phyloP scores from a whole-genome alignment of 2,329 filamentous ascomycete species.

The Pyrenochaeta sp. region DNA sequence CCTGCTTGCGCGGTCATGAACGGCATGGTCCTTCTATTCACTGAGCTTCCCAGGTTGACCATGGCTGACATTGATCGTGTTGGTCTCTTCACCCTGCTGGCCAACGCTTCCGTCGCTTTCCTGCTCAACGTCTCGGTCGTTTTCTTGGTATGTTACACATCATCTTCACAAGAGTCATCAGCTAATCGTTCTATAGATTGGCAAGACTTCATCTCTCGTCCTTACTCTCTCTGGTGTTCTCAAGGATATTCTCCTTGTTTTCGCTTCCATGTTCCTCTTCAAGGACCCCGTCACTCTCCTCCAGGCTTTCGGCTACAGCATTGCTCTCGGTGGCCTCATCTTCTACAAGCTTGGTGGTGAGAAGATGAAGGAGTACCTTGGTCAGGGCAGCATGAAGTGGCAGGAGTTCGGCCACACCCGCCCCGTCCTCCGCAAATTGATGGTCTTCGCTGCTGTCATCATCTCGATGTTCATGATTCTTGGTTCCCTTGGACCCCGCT shows the following conservation, averaged over 20 bases:
- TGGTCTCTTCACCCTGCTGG: conserved; percentile 73
- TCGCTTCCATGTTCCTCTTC: conserved; percentile 83
- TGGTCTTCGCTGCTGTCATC: conserved; percentile 70
- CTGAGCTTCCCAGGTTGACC: conserved; percentile 74
- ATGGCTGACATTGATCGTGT: conserved; percentile 76
- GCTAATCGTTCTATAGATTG: conserved; percentile 65
- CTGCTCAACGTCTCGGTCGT: conserved; percentile 85
- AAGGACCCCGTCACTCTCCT: conserved; percentile 75
- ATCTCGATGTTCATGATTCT: conserved; percentile 75
- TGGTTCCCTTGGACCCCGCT: conserved; percentile 53
- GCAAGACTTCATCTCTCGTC: conserved; percentile 85
- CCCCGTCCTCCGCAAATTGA: conserved; percentile 78
- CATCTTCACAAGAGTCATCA: conserved; percentile 5
- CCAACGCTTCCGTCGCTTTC: conserved; percentile 81
- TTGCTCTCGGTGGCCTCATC: conserved; percentile 78
- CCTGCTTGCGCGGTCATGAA: conserved; percentile 86
- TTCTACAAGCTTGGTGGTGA: conserved; percentile 89
- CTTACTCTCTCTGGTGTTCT: conserved; percentile 87
- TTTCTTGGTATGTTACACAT: conserved; percentile 71
- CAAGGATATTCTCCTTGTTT: conserved; percentile 85
- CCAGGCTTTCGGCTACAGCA: conserved; percentile 84
- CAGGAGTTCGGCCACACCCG: conserved; percentile 82
- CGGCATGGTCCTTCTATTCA: conserved; percentile 73
- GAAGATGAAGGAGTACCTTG: conserved; percentile 80
- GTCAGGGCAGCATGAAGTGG: conserved; percentile 78